Conservation (phyloP, 2,329 filamentous ascomycete species). For the Colletotrichum sp. region DNA sequence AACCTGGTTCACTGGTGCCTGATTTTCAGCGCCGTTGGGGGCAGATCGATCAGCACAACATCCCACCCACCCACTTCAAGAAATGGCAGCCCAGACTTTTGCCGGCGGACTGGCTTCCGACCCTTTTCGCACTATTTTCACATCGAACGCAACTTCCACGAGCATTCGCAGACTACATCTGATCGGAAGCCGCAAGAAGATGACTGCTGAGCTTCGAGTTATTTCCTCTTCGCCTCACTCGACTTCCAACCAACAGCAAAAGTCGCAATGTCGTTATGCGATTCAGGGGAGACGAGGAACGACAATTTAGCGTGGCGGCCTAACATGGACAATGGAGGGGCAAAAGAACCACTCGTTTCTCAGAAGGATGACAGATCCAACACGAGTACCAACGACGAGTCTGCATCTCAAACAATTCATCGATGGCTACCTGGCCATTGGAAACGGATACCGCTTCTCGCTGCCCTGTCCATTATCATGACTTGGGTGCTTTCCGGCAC, state of each 20-base stretch:
- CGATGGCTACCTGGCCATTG: background rate
- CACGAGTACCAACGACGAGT: background rate
- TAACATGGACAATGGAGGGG: background rate
- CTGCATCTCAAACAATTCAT: background rate
- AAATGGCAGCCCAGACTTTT: background rate
- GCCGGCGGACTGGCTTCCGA: background rate
- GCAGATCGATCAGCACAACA: background rate
- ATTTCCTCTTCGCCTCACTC: background rate
- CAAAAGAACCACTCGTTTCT: background rate
- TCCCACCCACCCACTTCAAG: background rate
- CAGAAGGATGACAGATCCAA: background rate
- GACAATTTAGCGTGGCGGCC: background rate
- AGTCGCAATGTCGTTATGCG: background rate
- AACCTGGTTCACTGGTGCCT: background rate
- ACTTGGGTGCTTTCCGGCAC: background rate
- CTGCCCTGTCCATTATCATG: background rate
- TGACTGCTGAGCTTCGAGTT: background rate
- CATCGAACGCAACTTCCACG: background rate
- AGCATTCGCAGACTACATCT: background rate
- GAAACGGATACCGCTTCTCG: background rate
- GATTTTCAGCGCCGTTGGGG: background rate
- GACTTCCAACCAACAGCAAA: background rate
- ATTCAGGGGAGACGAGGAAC: background rate
- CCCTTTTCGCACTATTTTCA: background rate
- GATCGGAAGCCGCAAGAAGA: background rate